phyloP scores from a whole-genome alignment of 495 filamentous ascomycete species.

The Aspergillus leporis region DNA sequence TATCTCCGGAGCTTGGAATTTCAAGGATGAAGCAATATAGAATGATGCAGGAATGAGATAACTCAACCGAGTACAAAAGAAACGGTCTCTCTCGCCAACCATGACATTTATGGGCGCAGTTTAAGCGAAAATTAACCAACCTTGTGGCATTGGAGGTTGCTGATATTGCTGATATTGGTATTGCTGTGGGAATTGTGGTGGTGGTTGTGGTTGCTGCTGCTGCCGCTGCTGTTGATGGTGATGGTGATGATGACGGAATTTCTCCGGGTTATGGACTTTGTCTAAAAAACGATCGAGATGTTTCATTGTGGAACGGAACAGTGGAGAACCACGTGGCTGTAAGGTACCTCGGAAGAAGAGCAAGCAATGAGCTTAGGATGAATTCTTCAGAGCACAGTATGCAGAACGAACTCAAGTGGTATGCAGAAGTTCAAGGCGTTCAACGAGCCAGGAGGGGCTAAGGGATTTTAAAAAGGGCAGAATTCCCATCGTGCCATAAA shows the following conservation, averaged over 20 bases:
- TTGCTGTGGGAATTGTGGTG: constrained; percentile 1
- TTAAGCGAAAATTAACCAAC: background rate
- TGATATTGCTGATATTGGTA: constrained; percentile 3
- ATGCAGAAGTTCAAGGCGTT: background rate
- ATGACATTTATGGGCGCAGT: background rate
- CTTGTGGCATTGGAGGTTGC: background rate
- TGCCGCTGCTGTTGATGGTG: constrained; percentile 6
- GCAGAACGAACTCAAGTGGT: background rate
- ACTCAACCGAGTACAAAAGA: constrained; percentile 1
- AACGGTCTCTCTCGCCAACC: background rate
- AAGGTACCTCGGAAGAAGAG: background rate
- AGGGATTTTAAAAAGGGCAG: background rate
- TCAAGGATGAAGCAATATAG: background rate
- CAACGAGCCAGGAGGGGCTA: background rate
- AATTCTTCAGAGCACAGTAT: background rate
- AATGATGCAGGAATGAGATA: background rate
- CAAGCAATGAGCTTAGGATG: constrained; percentile 3
- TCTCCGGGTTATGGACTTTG: constrained; percentile 21
- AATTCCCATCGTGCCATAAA: background rate
- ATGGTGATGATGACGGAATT: background rate
- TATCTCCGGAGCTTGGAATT: too few relatives aligned
- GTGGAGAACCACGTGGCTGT: constrained; percentile 6
- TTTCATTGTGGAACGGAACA: constrained; percentile 14
- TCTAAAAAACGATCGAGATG: constrained; percentile 18
- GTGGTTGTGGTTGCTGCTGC: background rate